phyloP scores from a whole-genome alignment of 2,329 filamentous ascomycete genomes.

The Ophiosphaerella narmari region DNA sequence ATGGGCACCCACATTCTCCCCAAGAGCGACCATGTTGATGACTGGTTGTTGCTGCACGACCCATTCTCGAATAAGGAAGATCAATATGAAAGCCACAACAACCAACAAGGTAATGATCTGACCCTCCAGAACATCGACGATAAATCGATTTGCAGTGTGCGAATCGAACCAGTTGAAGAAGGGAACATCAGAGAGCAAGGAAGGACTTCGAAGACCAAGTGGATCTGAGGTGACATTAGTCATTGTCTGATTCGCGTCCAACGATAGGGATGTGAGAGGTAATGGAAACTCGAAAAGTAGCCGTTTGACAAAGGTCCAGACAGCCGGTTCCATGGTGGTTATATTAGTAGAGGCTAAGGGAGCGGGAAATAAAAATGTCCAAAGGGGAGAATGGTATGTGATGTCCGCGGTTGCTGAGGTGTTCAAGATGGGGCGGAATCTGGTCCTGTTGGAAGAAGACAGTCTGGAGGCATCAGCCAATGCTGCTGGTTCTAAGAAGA shows the following conservation, averaged over 20 bases:
- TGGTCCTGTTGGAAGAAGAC: conserved; percentile 17
- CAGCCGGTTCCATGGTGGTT: conserved; percentile 49
- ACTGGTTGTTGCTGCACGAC: conserved; percentile 97
- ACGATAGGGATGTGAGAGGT: conserved; percentile 30
- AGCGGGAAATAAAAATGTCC: conserved; percentile 41
- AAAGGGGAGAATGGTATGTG: conserved; percentile 25
- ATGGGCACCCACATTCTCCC: conserved; percentile 34
- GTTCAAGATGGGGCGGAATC: conserved; percentile 22
- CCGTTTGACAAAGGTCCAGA: conserved; percentile 54
- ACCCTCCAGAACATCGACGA: conserved; percentile 86
- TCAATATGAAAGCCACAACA: conserved; percentile 92
- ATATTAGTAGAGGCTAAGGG: conserved; percentile 48
- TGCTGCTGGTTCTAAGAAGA: conserved; percentile 29
- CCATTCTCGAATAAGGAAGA: conserved; percentile 96
- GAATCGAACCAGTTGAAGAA: conserved; percentile 59
- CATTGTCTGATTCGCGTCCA: conserved; percentile 23
- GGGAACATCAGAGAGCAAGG: conserved; percentile 61
- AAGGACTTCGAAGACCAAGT: conserved; percentile 35
- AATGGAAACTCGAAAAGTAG: conserved; percentile 42
- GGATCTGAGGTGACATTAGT: conserved; percentile 34
- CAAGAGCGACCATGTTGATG: conserved; percentile 70
- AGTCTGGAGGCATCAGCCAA: conserved; percentile 1
- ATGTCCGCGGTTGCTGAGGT: conserved; percentile 24
- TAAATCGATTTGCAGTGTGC: conserved; percentile 72
- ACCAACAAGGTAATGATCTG: conserved; percentile 91